Evolutionary conservation across 345 rosid species (phyloP), one percentile per base, ranked within the genome.

Genomic region (Barbarea vulgaris): DNA sequence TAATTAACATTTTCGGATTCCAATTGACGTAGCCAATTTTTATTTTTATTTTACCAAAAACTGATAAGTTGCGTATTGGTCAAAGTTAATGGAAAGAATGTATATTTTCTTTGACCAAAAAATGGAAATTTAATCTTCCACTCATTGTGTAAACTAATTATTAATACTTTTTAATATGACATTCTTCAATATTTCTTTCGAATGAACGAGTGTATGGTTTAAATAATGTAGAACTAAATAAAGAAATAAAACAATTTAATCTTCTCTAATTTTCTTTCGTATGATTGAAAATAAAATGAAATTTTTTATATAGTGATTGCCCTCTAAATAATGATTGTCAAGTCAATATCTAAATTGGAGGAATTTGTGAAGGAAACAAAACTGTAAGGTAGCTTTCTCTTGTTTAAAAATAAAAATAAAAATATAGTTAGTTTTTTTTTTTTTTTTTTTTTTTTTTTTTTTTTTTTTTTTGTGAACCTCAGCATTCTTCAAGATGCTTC

Each of bases 351-450:
- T 75, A 67, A 48, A 36, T 17, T 67, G 67, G 61, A 75, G 61
- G 42, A 58, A 25, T 36, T 58, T 14, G 54, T 50, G 74, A 60
- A 67, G 12, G 18, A 51, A 52, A 67, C 62, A 67, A 75, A 59
- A 69, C 30, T 61, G 85, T 63, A 76, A 73, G 4, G 79, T 82
- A 73, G 81, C 83, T 82, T 76, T 77, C 87, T 75, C 82, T 81
- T 54, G 47, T 44, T 85, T 42, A n/a, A n/a, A n/a, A n/a, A n/a
- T n/a, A n/a, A n/a, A n/a, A n/a, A n/a, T n/a, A n/a, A n/a, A n/a
- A n/a, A n/a, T n/a, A n/a, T n/a, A n/a, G n/a, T n/a, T n/a, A n/a
- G n/a, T 15, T 6, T 44, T 30, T 5, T 6, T 30, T 30, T 6
- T n/a, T n/a, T n/a, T n/a, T 12, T 39, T 39, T 4, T 37, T 42